Evolutionary conservation across 257 asterid genomes (phyloP).

Genomic region (Oldenlandia corymbosa): DNA sequence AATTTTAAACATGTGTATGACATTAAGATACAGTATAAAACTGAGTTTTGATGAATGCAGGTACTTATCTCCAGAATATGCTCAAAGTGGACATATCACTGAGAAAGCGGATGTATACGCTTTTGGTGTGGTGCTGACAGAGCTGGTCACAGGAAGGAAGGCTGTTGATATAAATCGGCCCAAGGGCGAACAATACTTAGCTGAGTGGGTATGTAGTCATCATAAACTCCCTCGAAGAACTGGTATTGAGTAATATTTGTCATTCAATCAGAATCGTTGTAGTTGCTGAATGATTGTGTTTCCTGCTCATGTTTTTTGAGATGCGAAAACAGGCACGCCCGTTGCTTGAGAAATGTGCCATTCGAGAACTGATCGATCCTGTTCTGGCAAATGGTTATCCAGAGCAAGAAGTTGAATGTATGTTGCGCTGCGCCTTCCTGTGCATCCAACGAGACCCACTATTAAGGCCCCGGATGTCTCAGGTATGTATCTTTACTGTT

Average conservation of each 20-base stretch:
- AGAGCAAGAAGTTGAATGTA: constrained; percentile 45
- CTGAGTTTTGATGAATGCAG: constrained; percentile 13
- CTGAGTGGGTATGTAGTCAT: constrained; percentile 62
- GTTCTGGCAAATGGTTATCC: constrained; percentile 35
- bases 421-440: constrained; percentile 60
- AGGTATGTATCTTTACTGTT: constrained; percentile 34
- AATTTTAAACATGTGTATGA: background rate
- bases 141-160: constrained; percentile 78
- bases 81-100: constrained; percentile 74
- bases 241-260: no score
- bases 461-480: constrained; percentile 81
- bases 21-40: no score
- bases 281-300: background rate
- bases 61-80: constrained; percentile 89
- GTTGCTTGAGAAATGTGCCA: constrained; percentile 43
- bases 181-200: constrained; percentile 78
- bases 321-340: constrained; percentile 66
- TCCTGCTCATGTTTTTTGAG: background rate
- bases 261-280: background rate
- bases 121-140: constrained; percentile 74
- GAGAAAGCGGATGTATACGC: constrained; percentile 79
- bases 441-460: constrained; percentile 68
- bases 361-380: constrained; percentile 57
- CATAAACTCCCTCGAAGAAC: background rate
- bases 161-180: constrained; percentile 70